Conservation (phyloP, 2,329 filamentous ascomycete species). For the Chalara sp. region DNA sequence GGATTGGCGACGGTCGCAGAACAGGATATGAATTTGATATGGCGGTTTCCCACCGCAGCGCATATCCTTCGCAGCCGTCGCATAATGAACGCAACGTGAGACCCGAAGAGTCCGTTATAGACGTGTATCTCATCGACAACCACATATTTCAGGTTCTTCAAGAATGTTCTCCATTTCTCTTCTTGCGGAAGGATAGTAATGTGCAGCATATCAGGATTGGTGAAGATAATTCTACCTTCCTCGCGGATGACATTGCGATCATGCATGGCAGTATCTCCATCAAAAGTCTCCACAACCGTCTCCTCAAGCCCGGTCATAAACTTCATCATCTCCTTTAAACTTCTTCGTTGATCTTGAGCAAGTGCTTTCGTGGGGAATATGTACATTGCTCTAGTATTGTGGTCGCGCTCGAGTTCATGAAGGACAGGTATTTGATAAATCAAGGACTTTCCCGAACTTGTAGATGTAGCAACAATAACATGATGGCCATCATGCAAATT, state of each 20-base stretch:
- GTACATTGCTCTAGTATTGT: slow-evolving; percentile 80
- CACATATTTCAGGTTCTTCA: slow-evolving; percentile 86
- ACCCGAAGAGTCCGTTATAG: slow-evolving; percentile 91
- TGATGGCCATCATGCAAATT: slow-evolving; percentile 73
- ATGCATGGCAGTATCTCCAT: slow-evolving; percentile 84
- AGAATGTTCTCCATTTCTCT: slow-evolving; percentile 76
- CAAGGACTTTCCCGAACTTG: slow-evolving; percentile 93
- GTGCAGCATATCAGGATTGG: slow-evolving; percentile 97
- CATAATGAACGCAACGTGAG: slow-evolving; percentile 94
- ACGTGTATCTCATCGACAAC: slow-evolving; percentile 91
- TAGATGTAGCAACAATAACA: slow-evolving; percentile 91
- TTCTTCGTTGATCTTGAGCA: slow-evolving; percentile 88
- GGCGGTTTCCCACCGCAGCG: slow-evolving; percentile 78
- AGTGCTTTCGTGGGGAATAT: slow-evolving; percentile 97
- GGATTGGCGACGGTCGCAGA: slow-evolving; percentile 96
- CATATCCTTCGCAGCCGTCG: slow-evolving; percentile 80
- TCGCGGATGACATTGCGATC: slow-evolving; percentile 77
- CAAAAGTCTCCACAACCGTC: slow-evolving; percentile 82
- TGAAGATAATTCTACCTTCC: slow-evolving; percentile 88
- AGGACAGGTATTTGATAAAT: slow-evolving; percentile 95
- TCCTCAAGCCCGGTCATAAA: slow-evolving; percentile 75
- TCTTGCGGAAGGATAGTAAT: slow-evolving; percentile 91
- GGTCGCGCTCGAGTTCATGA: slow-evolving; percentile 74
- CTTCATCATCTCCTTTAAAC: slow-evolving; percentile 74
- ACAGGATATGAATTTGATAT: slow-evolving; percentile 87